Evolutionary conservation across 2,329 filamentous ascomycete genomes (phyloP), one percentile per base, ranked within the genome.

Genomic region (Blastomyces emzantsi): DNA sequence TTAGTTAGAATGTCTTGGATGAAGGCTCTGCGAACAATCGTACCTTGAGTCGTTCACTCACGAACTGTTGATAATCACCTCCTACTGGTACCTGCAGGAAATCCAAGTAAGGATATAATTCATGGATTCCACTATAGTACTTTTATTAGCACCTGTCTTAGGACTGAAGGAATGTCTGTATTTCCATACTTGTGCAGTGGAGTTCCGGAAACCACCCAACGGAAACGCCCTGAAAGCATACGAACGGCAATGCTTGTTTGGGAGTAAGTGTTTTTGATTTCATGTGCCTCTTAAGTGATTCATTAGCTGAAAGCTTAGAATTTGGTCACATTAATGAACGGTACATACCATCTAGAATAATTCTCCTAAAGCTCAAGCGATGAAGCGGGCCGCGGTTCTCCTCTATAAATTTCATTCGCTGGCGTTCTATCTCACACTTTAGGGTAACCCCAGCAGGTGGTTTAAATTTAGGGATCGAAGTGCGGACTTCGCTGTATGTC

Each of bases 181-280:
- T n/a, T 36, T 19, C 62, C 68, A 62, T 69, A 74, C 72, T 78
- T 78, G 30, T 73, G 69, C 15, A 78, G 64, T 3, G 76, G 76
- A 0, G 77, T 79, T 19, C 76, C 76, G 7, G 68, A 74, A 30
- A 79, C 61, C 13, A 73, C 66, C 76, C 76, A 79, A 65, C 75
- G 76, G 62, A 67, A 72, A n/a, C 69, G 67, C 4, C 71, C 74
- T 3, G 65, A 69, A 1, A 79, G 69, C 39, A 69, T 72, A 15
- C 75, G 70, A 13, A 77, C 71, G 2, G 76, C 75, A 7, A 73
- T 67, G 1, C 74, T 77, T 2, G 69, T 72, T n/a, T 70, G 71
- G 2, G 72, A 71, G 2, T 64, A 45, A 22, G 67, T 70, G 49
- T 76, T 78, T 33, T 75, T 76, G 64, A 78, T 78, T 2, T 66